These are phyloP conservation scores for Hypoxylon sp. DNA, from an alignment of 2,329 filamentous ascomycete species.

Conservation along the genomic window DNA sequence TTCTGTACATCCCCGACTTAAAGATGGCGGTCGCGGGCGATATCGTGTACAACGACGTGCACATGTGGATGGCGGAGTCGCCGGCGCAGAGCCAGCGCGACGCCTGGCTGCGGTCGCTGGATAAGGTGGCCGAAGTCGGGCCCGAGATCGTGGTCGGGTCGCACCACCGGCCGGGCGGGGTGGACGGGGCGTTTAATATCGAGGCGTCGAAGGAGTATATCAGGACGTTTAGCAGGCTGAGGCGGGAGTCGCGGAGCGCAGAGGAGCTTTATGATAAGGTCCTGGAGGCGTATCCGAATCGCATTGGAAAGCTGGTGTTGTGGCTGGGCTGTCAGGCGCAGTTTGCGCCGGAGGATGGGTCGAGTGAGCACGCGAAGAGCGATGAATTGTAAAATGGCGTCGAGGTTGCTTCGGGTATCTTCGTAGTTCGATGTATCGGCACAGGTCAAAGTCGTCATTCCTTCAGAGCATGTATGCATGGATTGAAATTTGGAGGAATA, in stretches of 20 bases:
- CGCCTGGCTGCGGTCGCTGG: conserved; percentile 13
- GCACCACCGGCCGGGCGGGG: conserved; percentile 21
- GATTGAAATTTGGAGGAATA: not conserved
- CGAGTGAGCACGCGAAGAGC: not conserved
- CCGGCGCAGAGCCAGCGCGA: conserved; percentile 8
- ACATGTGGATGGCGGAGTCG: conserved; percentile 30
- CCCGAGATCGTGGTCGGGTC: conserved; percentile 21
- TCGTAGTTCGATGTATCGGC: not conserved
- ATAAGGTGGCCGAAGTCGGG: conserved; percentile 6
- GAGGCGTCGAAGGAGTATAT: conserved; percentile 22
- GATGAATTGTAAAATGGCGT: conserved; percentile 19
- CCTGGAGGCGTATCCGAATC: conserved; percentile 19
- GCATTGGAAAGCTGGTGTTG: conserved; percentile 23
- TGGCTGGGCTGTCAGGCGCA: conserved; percentile 17
- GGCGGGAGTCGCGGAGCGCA: not conserved
- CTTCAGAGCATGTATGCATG: not conserved
- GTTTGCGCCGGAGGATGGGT: not conserved
- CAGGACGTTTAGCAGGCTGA: conserved; percentile 14
- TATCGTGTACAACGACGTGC: conserved; percentile 31
- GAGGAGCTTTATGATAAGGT: conserved; percentile 20
- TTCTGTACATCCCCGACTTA: conserved; percentile 53
- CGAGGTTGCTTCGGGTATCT: not conserved
- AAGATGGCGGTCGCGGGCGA: conserved; percentile 54
- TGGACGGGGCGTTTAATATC: conserved; percentile 27
- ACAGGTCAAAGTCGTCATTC: not conserved